Conservation (phyloP, 1,284 basidiomycete genomes). For the Clitocybe nebularis region DNA sequence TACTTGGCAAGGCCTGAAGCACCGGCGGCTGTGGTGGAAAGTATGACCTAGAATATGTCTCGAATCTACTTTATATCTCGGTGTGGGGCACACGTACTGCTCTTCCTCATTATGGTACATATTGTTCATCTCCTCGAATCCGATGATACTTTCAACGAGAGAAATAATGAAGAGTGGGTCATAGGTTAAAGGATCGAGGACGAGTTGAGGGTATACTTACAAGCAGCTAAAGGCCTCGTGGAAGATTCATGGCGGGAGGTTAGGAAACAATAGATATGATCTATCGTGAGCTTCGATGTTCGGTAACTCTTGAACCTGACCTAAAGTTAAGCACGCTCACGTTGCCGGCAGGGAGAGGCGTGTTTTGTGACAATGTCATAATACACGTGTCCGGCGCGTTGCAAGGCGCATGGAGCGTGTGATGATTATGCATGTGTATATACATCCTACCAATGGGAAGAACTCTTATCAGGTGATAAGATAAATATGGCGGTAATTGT, state of each 20-base stretch:
- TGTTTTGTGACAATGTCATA: conserved; percentile 8
- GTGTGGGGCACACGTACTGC: background rate
- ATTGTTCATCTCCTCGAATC: no score
- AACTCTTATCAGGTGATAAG: no score
- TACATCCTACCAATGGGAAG: no score
- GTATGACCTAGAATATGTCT: conserved; percentile 7
- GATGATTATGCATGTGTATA: no score
- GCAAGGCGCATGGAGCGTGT: conserved; percentile 1
- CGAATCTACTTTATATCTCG: background rate
- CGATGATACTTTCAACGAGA: no score
- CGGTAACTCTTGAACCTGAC: conserved; percentile 1
- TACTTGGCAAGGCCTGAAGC: conserved; percentile 2
- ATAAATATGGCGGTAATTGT: no score
- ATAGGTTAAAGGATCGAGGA: no score
- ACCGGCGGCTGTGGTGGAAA: conserved; percentile 8
- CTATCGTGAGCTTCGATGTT: background rate
- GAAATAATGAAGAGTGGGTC: no score
- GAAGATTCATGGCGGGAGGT: conserved; percentile 9
- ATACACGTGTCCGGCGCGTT: conserved; percentile 15
- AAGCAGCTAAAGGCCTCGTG: conserved; percentile 11
- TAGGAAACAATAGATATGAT: conserved; percentile 3
- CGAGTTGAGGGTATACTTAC: background rate
- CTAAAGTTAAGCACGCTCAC: conserved; percentile 1
- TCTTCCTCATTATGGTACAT: conserved; percentile 1
- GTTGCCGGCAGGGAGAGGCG: conserved; percentile 2